A percentile compares a stretch with the other conserved stretches of the same genome.
Conservation (phyloP, 2,329 filamentous ascomycete genomes). For the Venturia effusa region DNA sequence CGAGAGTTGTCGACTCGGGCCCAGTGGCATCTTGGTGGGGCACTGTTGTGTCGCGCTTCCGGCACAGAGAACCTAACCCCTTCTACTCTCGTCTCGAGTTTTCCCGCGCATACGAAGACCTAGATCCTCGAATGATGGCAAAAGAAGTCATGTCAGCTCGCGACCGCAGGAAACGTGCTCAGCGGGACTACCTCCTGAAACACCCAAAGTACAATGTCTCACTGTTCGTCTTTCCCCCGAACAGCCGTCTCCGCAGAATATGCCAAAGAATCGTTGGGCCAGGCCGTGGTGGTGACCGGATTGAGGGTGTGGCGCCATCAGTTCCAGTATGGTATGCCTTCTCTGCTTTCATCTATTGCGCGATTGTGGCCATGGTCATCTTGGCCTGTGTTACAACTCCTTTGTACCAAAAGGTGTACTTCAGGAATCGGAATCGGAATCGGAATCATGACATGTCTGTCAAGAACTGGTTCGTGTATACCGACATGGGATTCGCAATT, state of each 20-base stretch:
- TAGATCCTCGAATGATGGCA: constrained; percentile 81
- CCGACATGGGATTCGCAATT: constrained; percentile 78
- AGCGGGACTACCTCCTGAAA: constrained; percentile 77
- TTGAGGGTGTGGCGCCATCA: constrained; percentile 83
- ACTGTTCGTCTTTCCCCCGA: constrained; percentile 72
- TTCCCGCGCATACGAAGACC: constrained; percentile 59
- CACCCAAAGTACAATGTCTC: constrained; percentile 91
- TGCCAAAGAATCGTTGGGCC: constrained; percentile 89
- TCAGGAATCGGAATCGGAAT: no score
- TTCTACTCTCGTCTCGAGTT: constrained; percentile 80
- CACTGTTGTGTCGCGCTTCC: constrained; percentile 45
- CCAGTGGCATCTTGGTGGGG: constrained; percentile 51
- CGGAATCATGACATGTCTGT: constrained; percentile 46
- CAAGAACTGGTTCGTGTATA: constrained; percentile 89
- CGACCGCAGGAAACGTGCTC: constrained; percentile 71
- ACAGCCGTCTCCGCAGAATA: constrained; percentile 65
- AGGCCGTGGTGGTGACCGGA: constrained; percentile 72
- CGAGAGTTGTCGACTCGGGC: constrained; percentile 43
- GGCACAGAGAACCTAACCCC: constrained; percentile 72
- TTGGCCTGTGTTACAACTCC: constrained; percentile 91
- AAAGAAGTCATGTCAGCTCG: constrained; percentile 79
- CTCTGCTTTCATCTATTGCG: constrained; percentile 85
- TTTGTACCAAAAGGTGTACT: constrained; percentile 84
- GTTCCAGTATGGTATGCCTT: constrained; percentile 87
- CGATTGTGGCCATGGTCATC: constrained; percentile 95